Conservation (phyloP, 192 early-diverging fungal species). For the Entomortierella parvispora region DNA sequence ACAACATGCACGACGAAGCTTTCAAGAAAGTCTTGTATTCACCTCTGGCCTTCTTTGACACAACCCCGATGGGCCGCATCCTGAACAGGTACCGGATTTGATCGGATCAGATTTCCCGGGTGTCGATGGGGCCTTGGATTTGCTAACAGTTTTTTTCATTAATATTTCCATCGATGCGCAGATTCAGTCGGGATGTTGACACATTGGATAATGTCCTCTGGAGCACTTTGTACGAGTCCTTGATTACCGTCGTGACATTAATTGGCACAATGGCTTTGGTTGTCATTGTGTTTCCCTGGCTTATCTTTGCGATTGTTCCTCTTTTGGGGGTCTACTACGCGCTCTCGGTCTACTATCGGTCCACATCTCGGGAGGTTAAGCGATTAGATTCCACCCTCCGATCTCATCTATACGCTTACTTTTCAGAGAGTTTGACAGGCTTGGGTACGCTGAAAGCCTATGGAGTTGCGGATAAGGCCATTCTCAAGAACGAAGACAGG, state of each 20-base stretch:
- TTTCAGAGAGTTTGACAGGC: constrained; percentile 78
- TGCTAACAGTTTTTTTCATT: too few species aligned
- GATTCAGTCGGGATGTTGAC: constrained; percentile 71
- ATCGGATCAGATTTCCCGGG: too few species aligned
- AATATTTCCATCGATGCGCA: constrained; percentile 51
- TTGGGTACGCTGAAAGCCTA: constrained; percentile 84
- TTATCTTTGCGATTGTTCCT: constrained; percentile 70
- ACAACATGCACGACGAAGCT: constrained; percentile 4
- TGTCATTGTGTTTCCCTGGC: constrained; percentile 58
- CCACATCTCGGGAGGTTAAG: constrained; percentile 82
- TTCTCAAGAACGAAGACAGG: constrained; percentile 69
- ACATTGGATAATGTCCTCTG: constrained; percentile 59
- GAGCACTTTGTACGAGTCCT: constrained; percentile 18
- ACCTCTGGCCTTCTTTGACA: constrained; percentile 81
- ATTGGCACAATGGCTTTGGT: constrained; percentile 60
- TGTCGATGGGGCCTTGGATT: too few species aligned
- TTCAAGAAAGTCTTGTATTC: constrained; percentile 24
- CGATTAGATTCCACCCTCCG: constrained; percentile 80
- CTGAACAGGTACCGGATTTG: constrained; percentile 62
- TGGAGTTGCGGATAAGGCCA: not conserved
- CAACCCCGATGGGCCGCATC: constrained; percentile 75
- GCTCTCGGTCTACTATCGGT: constrained; percentile 73
- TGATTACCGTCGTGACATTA: constrained; percentile 33
- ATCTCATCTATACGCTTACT: constrained; percentile 81
- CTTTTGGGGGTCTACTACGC: constrained; percentile 77